A percentile compares a stretch with the other conserved stretches of the same genome.
These are phyloP conservation scores for Penicillium turbatum DNA, from an alignment of 495 filamentous ascomycete species.

Conservation along the genomic window DNA sequence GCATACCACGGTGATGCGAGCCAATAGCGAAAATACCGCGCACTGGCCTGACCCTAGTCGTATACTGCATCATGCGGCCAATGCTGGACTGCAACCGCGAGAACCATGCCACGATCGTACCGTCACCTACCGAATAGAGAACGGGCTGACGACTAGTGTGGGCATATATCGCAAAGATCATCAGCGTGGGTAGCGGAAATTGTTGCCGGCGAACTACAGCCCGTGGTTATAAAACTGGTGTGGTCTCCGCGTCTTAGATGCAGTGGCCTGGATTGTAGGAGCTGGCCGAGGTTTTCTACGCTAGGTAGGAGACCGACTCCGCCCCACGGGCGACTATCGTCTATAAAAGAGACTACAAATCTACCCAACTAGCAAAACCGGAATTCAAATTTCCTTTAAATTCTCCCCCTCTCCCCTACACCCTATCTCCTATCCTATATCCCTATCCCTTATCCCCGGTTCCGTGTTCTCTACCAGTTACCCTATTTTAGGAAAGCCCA, in stretches of 20 bases:
- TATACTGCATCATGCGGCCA: background rate
- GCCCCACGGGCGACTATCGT: background rate
- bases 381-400: background rate
- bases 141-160: background rate
- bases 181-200: background rate
- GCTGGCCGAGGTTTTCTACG: background rate
- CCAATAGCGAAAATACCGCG: conserved; percentile 11
- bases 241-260: background rate
- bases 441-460: background rate
- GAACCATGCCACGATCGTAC: background rate
- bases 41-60: background rate
- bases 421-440: background rate
- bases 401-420: background rate
- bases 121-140: background rate
- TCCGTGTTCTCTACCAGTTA: background rate
- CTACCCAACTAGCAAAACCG: background rate
- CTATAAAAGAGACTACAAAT: background rate
- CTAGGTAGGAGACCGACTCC: background rate
- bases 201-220: background rate
- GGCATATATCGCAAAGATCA: background rate
- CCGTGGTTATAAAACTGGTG: background rate
- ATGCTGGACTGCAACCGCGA: background rate
- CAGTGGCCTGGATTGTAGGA: background rate
- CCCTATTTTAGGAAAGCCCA: background rate
- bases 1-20: background rate